Conservation (phyloP, 495 filamentous ascomycete species). For the Pyrenula aspistea region DNA sequence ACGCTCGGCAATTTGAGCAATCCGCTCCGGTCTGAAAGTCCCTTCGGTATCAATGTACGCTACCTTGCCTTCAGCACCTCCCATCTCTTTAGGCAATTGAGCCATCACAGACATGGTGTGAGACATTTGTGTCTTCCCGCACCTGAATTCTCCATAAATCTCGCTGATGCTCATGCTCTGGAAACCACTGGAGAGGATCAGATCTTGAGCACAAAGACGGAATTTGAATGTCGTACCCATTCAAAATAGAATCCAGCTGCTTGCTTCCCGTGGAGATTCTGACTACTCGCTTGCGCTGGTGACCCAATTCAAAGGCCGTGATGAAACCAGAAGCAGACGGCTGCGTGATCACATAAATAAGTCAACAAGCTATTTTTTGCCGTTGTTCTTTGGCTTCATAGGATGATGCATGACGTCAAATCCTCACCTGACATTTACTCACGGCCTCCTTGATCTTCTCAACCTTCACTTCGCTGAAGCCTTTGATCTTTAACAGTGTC, state of each 20-base stretch:
- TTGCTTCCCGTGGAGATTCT: constrained; percentile 67
- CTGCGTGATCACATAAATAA: constrained; percentile 19
- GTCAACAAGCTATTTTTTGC: background rate
- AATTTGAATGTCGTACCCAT: constrained; percentile 33
- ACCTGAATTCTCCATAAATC: constrained; percentile 62
- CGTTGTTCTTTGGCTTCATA: too few species aligned
- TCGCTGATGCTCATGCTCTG: constrained; percentile 75
- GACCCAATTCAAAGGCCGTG: constrained; percentile 59
- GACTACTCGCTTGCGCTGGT: constrained; percentile 55
- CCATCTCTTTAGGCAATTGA: constrained; percentile 46
- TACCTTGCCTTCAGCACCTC: constrained; percentile 67
- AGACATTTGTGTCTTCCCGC: constrained; percentile 62
- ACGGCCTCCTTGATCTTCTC: constrained; percentile 74
- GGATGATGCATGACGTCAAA: too few species aligned
- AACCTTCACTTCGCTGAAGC: constrained; percentile 71
- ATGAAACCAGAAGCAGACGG: constrained; percentile 60
- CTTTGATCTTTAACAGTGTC: constrained; percentile 61
- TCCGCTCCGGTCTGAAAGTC: constrained; percentile 63
- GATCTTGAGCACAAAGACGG: background rate
- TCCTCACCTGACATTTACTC: constrained; percentile 53
- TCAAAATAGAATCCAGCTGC: constrained; percentile 60
- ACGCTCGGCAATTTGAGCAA: constrained; percentile 61
- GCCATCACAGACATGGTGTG: constrained; percentile 61
- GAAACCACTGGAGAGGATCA: constrained; percentile 43
- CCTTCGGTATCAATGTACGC: constrained; percentile 77